Base-by-base conservation (phyloP, 2,329 filamentous ascomycete species). In the Aspergillus ustus region DNA sequence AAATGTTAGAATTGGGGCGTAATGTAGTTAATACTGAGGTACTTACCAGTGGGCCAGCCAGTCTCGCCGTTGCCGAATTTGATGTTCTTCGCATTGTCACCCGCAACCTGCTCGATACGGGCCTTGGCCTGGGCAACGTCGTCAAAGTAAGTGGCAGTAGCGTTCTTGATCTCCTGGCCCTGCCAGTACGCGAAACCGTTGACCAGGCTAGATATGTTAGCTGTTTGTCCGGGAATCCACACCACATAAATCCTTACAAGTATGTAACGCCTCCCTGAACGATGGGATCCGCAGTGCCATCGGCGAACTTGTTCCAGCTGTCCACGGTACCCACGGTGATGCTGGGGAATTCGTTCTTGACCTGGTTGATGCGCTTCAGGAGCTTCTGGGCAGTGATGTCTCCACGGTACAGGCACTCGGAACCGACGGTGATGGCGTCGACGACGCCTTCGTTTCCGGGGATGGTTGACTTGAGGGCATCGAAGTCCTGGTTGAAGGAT, bases 171-270 rank as follows among this genome's bases (percentile, higher is more conserved):
- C 50, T 78, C 78, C 72, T 84, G 83, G 46, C 84, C 87, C 75
- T 91, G 89, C 89, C 89, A 91, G 82, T 90, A 91, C 34, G 86
- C 84, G 73, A 91, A 91, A 28, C 87, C 89, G 72, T 91, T 91
- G 73, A 85, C 82, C 63, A 91, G 79, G 60, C 82, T 80, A 57
- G 46, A 55, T 19, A 9, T 25, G 25, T 57, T 61, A 53, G 53
- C 54, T 13, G 25, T 29, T 29, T 37, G 29, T 17, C 29, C 15
- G 25, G 2, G 22, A 19, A 45, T n/a, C 1, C 2, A 11, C 31
- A 19, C 7, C 13, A 1, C 3, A 19, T 19, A 19, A 8, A 29
- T 40, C 70, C 79, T 70, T 72, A 83, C 81, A 88, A 77, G 61
- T 91, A 82, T 59, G 84, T 85, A 55, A 89, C 86, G 55, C 83